Percentiles rank a stretch among this genome's conserved stretches.
These are phyloP conservation scores for Sphagnurus paluster DNA, from an alignment of 1,284 basidiomycete species.

Conservation along the genomic window DNA sequence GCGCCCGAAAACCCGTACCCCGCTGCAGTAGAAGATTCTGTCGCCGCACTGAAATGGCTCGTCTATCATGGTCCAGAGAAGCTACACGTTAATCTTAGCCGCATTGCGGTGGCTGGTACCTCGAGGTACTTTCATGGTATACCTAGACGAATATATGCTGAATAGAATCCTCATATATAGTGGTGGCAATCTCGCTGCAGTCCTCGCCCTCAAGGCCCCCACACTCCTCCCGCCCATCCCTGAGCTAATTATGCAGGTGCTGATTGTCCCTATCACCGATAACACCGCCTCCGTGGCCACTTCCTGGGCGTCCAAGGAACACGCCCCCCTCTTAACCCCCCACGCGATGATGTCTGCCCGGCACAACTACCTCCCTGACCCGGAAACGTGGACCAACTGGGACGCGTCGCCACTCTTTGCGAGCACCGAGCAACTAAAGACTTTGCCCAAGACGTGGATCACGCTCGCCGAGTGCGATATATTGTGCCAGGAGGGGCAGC, in stretches of 20 bases:
- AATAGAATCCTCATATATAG: slow-evolving; percentile 32
- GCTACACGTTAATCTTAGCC: slow-evolving; percentile 29
- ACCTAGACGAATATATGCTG: too few species aligned
- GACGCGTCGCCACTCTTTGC: slow-evolving; percentile 71
- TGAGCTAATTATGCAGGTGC: slow-evolving; percentile 60
- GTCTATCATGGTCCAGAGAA: slow-evolving; percentile 35
- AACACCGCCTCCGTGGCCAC: slow-evolving; percentile 56
- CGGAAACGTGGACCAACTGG: slow-evolving; percentile 60
- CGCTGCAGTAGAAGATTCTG: slow-evolving; percentile 74
- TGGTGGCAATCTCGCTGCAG: slow-evolving; percentile 71
- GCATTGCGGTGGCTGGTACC: slow-evolving; percentile 58
- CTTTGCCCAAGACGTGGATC: slow-evolving; percentile 62
- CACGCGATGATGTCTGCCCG: slow-evolving; percentile 75
- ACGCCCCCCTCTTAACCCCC: slow-evolving; percentile 60
- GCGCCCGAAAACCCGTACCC: slow-evolving; percentile 76
- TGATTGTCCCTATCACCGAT: slow-evolving; percentile 72
- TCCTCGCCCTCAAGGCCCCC: slow-evolving; percentile 63
- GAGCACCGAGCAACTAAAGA: slow-evolving; percentile 50
- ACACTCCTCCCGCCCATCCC: slow-evolving; percentile 50
- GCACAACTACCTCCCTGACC: slow-evolving; percentile 65
- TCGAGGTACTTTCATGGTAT: slow-evolving; percentile 49
- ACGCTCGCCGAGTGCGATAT: too few species aligned
- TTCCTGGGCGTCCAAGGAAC: slow-evolving; percentile 59
- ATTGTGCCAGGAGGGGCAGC: too few species aligned
- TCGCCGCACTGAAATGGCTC: slow-evolving; percentile 71